These are phyloP conservation scores for Sicyos baderoa DNA, from an alignment of 306 rosid genomes.

Conservation along the genomic window DNA sequence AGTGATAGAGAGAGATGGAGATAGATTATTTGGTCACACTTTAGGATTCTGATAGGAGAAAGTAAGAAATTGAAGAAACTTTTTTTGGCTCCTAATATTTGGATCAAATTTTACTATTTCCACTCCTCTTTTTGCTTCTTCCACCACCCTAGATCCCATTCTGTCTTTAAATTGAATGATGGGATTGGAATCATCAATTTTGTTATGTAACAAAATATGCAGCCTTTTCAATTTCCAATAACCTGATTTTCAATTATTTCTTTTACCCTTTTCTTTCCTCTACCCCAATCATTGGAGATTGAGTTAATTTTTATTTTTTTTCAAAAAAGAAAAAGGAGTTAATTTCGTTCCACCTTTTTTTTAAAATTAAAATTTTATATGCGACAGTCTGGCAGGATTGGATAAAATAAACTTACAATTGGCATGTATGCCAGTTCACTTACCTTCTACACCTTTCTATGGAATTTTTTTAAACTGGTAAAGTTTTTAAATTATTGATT, in stretches of 20 bases:
- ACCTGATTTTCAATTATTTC: not conserved
- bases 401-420: not conserved
- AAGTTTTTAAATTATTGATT: not conserved
- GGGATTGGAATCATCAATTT: constrained; percentile 13
- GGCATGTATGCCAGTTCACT: not conserved
- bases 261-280: not conserved
- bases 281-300: constrained; percentile 15
- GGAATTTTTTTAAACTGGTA: not conserved
- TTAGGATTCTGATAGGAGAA: not conserved
- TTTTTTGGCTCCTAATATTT: not conserved
- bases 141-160: not conserved
- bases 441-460: not conserved
- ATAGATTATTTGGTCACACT: not conserved
- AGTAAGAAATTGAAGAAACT: not conserved
- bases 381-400: not conserved
- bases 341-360: not conserved
- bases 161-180: not conserved
- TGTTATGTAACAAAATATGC: not conserved
- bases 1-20: not conserved
- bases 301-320: too few species aligned
- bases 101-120: constrained; percentile 8
- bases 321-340: not conserved
- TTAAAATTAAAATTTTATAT: not conserved
- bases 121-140: not conserved
- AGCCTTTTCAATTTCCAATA: not conserved